Evolutionary conservation across 345 rosid genomes (phyloP).

Genomic region (Nasturtium officinale): DNA sequence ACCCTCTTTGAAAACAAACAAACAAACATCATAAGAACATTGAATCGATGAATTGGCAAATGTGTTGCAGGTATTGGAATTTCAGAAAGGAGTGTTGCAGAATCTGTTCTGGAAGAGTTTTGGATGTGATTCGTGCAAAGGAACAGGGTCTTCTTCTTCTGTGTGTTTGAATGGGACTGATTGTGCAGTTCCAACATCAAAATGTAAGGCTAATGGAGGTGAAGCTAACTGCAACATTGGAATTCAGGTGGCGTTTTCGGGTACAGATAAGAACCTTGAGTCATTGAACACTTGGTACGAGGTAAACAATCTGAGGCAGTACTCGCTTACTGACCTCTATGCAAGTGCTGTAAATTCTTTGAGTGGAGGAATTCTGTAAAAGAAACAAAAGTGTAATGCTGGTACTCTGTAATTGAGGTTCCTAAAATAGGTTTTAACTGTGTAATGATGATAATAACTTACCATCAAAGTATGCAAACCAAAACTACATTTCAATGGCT

Average conservation of each 20-base stretch:
- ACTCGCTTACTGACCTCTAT: constrained; percentile 65
- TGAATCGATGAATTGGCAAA: neutral
- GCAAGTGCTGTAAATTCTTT: constrained; percentile 48
- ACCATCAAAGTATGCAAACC: constrained; percentile 17
- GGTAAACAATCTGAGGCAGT: constrained; percentile 63
- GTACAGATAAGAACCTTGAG: constrained; percentile 76
- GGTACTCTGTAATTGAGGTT: constrained; percentile 17
- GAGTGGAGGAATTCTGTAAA: constrained; percentile 34
- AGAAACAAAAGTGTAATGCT: constrained; percentile 16
- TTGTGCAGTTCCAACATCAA: constrained; percentile 65
- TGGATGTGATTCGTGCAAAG: constrained; percentile 67
- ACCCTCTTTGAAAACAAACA: neutral
- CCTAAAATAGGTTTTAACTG: constrained; percentile 27
- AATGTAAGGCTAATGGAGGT: constrained; percentile 60
- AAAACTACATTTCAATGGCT: constrained; percentile 3
- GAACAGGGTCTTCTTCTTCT: constrained; percentile 14
- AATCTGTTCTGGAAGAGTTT: constrained; percentile 79
- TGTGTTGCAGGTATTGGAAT: constrained; percentile 67
- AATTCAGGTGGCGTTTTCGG: constrained; percentile 79
- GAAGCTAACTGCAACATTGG: constrained; percentile 52
- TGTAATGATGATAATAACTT: no score
- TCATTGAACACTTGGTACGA: constrained; percentile 89
- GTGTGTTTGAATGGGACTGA: constrained; percentile 64
- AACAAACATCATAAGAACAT: neutral
- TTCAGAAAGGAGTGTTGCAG: constrained; percentile 74